Base-by-base conservation (phyloP, 352 stramenopile genomes). In the Thalassiosira oceanica region DNA sequence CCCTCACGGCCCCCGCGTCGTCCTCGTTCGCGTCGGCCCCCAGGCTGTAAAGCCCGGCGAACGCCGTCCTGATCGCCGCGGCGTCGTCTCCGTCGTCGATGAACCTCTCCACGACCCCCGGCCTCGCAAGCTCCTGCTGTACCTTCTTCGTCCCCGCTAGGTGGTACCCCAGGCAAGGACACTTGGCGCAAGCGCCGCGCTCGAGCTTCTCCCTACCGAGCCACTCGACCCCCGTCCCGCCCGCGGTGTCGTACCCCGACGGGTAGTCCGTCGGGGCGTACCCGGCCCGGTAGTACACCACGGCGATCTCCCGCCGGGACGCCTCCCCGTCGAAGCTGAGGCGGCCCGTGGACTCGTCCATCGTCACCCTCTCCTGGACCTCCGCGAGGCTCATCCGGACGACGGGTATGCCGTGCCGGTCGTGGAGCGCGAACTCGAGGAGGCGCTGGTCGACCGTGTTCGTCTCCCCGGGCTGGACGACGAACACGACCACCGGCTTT, bases 141-240 rank as follows among this genome's bases (percentile, higher is more conserved):
- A 99, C 93, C 74, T 98, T 98, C 83, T 99, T 99, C 15, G 94
- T 97, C 44, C 96, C 96, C 2, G 94, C 93, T 43, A 99, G 85
- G 63, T 99, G 96, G 74, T 98, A 98, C 33, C 93, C 89, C 36
- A 98, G 92, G 35, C 87, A 94, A 24, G 96, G 96, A 65, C 94
- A 98, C 80, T 98, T 98, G 70, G 97, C 96, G 8, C 95, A 94
- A 37, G 80, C 87, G 46, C 93, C 96, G 3, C 82, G 73, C 83
- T 98, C 95, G 18, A 98, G 86, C 6, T 88, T 63, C 51, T 84
- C 86, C 11, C 95, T 89, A 2, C 84, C 94, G 15, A 88, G 53
- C 95, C 95, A 98, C 70, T 98, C 94, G 4, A 82, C 56, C 43
- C 86, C 80, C 18, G 39, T 43, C 21, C 52, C 35, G 51, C 66